phyloP scores from a whole-genome alignment of 768 basidiomycete species.

The Fomitopsis pulvina region DNA sequence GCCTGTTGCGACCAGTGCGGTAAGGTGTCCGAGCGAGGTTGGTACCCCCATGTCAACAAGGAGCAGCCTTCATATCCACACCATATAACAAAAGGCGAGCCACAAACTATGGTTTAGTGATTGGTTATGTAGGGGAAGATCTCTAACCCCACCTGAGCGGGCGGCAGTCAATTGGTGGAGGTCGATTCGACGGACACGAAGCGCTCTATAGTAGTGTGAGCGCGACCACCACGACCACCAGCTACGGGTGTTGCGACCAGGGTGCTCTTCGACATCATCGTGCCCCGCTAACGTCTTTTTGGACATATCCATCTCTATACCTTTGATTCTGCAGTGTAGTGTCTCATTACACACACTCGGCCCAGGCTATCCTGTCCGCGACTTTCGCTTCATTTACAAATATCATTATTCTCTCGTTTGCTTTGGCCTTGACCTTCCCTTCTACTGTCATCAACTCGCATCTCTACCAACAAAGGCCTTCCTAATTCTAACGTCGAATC shows the following conservation, averaged over 20 bases:
- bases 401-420: slow-evolving; percentile 3
- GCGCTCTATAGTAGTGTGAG: neutral
- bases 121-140: no score
- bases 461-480: neutral
- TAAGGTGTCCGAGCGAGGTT: no score
- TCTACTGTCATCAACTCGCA: neutral
- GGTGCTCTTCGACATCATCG: neutral
- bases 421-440: neutral
- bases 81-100: no score
- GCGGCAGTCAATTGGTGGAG: neutral
- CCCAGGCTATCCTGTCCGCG: neutral
- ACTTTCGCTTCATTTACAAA: neutral
- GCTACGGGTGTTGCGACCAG: neutral
- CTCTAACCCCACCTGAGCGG: neutral
- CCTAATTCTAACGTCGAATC: neutral
- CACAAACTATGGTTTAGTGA: no score
- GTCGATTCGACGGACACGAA: neutral
- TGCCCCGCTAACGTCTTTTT: neutral
- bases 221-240: neutral
- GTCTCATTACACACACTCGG: neutral
- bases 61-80: no score
- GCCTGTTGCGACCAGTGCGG: no score
- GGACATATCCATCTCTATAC: neutral
- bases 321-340: neutral
- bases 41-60: no score